These are phyloP conservation scores for Diplodia scrobiculata DNA, from an alignment of 2,329 filamentous ascomycete genomes.

Conservation along the genomic window DNA sequence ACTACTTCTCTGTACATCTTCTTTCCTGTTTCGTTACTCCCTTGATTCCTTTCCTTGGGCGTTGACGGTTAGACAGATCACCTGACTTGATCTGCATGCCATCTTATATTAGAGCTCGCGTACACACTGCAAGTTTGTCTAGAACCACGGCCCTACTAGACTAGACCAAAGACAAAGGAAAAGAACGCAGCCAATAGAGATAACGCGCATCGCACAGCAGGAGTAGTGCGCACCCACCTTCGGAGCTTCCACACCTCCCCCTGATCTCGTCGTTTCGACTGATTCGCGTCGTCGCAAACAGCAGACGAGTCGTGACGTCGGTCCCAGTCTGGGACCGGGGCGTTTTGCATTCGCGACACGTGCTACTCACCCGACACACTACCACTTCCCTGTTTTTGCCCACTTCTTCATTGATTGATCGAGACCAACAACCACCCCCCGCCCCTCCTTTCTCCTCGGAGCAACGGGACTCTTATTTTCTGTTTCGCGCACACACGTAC, in stretches of 20 bases:
- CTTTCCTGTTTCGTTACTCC: not conserved
- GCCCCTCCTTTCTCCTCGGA: too few species aligned
- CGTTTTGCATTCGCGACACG: not conserved
- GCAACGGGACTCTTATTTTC: too few species aligned
- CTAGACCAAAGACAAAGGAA: constrained; percentile 8
- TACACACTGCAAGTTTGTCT: not conserved
- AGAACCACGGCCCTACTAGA: not conserved
- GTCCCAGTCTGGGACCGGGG: not conserved
- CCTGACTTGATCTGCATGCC: constrained; percentile 2
- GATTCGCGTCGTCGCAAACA: not conserved
- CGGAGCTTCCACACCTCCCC: not conserved
- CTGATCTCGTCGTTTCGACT: not conserved
- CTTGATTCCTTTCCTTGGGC: not conserved
- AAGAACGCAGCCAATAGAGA: not conserved
- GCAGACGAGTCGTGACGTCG: not conserved
- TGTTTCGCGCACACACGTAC: too few species aligned
- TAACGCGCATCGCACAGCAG: not conserved
- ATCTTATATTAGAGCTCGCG: not conserved
- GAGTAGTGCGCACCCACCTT: not conserved
- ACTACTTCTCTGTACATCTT: not conserved
- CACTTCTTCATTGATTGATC: too few species aligned
- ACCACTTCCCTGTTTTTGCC: not conserved
- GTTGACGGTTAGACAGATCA: constrained; percentile 12
- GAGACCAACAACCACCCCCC: too few species aligned
- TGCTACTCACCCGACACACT: not conserved